These are phyloP conservation scores for Cystobasidium ongulense DNA, from an alignment of 768 basidiomycete genomes.

Conservation along the genomic window DNA sequence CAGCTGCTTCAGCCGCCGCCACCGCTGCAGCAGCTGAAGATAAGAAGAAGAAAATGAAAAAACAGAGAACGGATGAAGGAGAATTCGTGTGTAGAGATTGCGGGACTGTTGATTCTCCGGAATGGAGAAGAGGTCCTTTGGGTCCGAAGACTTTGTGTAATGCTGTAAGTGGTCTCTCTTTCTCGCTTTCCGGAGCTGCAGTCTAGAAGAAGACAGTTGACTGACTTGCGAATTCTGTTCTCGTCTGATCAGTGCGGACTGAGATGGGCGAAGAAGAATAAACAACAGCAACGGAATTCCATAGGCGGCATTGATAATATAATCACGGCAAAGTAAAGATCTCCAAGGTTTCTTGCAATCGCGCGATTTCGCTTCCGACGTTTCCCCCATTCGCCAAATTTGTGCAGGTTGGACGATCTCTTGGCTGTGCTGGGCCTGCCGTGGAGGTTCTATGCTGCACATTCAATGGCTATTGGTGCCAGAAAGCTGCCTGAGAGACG, in stretches of 20 bases:
- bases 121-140: conserved; percentile 90
- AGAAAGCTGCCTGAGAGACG: no score
- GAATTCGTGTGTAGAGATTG: conserved; percentile 51
- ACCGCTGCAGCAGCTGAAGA: conserved; percentile 19
- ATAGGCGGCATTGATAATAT: conserved; percentile 8
- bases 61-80: conserved; percentile 37
- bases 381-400: no score
- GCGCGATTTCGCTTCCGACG: no score
- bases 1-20: background rate
- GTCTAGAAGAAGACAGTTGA: background rate
- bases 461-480: no score
- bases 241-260: conserved; percentile 13
- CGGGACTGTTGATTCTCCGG: conserved; percentile 90
- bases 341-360: no score
- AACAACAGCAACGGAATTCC: conserved; percentile 12
- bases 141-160: conserved; percentile 97
- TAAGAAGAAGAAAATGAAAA: conserved; percentile 40
- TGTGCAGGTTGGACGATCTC: no score
- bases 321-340: background rate
- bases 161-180: conserved; percentile 48
- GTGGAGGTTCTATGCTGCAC: no score
- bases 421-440: no score
- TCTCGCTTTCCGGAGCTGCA: background rate
- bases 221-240: background rate
- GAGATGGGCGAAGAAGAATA: conserved; percentile 29